Percentiles rank a stretch among this genome's conserved stretches.
Evolutionary conservation across 352 stramenopile genomes (phyloP).

Genomic region (Halophytophthora polymorphica): DNA sequence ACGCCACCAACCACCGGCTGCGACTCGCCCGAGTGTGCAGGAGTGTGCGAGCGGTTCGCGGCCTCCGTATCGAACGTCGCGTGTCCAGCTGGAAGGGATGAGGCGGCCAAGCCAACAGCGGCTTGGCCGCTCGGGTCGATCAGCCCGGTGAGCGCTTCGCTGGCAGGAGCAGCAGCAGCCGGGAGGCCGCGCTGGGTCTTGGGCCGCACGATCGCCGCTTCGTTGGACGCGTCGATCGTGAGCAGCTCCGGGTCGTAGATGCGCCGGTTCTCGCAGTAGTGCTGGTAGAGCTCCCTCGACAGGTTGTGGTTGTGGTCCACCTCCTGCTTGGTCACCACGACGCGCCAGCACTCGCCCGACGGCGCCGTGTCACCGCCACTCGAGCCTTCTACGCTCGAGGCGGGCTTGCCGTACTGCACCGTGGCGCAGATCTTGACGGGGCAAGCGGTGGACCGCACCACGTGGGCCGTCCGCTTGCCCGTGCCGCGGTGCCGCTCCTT

Average conservation of each 20-base stretch:
- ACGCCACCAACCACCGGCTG: neutral
- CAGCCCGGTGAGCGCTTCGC: neutral
- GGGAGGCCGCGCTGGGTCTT: slow-evolving; percentile 5
- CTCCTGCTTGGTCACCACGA: slow-evolving; percentile 75
- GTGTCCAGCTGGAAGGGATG: slow-evolving; percentile 16
- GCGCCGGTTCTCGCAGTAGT: slow-evolving; percentile 75
- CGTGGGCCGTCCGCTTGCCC: slow-evolving; percentile 61
- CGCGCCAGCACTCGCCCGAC: slow-evolving; percentile 37
- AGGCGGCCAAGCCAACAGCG: neutral
- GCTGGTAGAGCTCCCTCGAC: slow-evolving; percentile 65
- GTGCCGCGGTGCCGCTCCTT: slow-evolving; percentile 67
- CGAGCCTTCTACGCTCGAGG: slow-evolving; percentile 1
- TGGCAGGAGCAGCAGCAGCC: slow-evolving; percentile 1
- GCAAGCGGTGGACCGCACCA: slow-evolving; percentile 62
- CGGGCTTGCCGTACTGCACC: slow-evolving; percentile 44
- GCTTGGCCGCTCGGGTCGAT: slow-evolving; percentile 2
- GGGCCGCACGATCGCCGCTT: slow-evolving; percentile 20
- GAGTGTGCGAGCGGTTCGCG: slow-evolving; percentile 20
- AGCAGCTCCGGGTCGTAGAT: slow-evolving; percentile 77
- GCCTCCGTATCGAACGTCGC: slow-evolving; percentile 25
- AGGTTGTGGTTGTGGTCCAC: slow-evolving; percentile 81
- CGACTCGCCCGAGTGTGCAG: slow-evolving; percentile 3
- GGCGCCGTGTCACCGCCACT: neutral
- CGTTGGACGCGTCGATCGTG: slow-evolving; percentile 46
- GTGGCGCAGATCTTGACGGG: slow-evolving; percentile 81